Evolutionary conservation across 2,329 filamentous ascomycete species (phyloP), one percentile per base, ranked within the genome.

Genomic region (Fusarium pininemorale): DNA sequence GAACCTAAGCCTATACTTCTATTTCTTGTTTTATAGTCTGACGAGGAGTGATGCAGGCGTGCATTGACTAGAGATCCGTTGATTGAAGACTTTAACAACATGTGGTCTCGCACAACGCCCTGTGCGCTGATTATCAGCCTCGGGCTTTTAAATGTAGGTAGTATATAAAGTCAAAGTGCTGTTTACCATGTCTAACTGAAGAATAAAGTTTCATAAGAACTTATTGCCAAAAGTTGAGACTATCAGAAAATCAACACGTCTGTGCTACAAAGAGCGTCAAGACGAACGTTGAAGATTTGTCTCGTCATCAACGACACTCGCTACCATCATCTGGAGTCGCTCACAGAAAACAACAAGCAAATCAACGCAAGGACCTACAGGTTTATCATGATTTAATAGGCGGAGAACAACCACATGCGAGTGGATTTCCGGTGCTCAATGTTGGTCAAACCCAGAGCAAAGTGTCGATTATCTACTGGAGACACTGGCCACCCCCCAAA

Each of bases 401-500:
- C 32, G 14, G 35, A 45, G 24, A 26, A 57, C 16, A 45, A 38
- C 16, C n/a, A 26, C 26, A 12, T 22, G 10, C 37, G 28, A 20
- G 44, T 39, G 10, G 24, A 63, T 26, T 37, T 41, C 42, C 38
- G 13, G 16, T 32, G 41, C 20, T 32, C 28, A 24, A 44, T 47
- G 20, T 53, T n/a, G 26, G 24, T 15, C 30, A 44, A 28, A n/a
- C 48, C 26, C 18, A 37, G 41, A 53, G 32, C 39, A 56, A 58
- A 41, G 15, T 57, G 42, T 30, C 42, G 59, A 60, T 50, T 47
- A 45, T 50, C 42, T 30, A 55, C 38, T 32, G 53, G 42, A 38
- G 45, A 63, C 50, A 48, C 38, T 63, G 55, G 64, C 61, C 26
- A 54, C 67, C 47, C 50, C 50, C 45, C 18, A 38, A n/a, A 41